Percentiles rank a stretch among this genome's conserved stretches.
These are phyloP conservation scores for Blepharisma japonicum DNA, from an alignment of 73 alveolate species.

Conservation along the genomic window DNA sequence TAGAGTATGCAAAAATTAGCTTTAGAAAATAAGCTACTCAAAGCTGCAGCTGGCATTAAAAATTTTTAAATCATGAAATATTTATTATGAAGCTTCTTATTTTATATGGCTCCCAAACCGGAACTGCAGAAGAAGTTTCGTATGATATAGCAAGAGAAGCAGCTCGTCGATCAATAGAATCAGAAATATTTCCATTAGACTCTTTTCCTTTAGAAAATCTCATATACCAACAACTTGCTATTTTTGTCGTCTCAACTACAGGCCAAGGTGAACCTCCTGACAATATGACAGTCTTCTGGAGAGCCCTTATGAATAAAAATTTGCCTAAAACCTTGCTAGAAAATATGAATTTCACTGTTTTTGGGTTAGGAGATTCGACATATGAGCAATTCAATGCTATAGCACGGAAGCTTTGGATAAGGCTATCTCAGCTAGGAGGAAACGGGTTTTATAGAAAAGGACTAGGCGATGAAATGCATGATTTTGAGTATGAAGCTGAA, in stretches of 20 bases:
- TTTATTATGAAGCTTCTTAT: slow-evolving; percentile 36
- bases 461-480: slow-evolving; percentile 83
- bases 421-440: slow-evolving; percentile 71
- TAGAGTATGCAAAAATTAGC: too few relatives aligned
- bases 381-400: slow-evolving; percentile 78
- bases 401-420: slow-evolving; percentile 72
- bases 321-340: slow-evolving; percentile 62
- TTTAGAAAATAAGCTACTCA: too few relatives aligned
- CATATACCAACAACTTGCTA: slow-evolving; percentile 38
- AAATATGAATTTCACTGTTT: slow-evolving; percentile 66
- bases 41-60: too few relatives aligned
- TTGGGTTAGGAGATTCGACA: slow-evolving; percentile 88
- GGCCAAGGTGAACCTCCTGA: slow-evolving; percentile 82
- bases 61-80: background rate
- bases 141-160: slow-evolving; percentile 61
- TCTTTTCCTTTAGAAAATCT: slow-evolving; percentile 34
- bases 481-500: slow-evolving; percentile 81
- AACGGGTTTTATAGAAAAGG: slow-evolving; percentile 52
- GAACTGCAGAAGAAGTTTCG: slow-evolving; percentile 45
- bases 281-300: slow-evolving; percentile 67
- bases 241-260: slow-evolving; percentile 77
- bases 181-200: slow-evolving; percentile 38
- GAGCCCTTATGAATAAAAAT: slow-evolving; percentile 59
- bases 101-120: slow-evolving; percentile 58
- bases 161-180: slow-evolving; percentile 33